phyloP scores from a whole-genome alignment of 2,329 filamentous ascomycete genomes.

The Trichoderma polysporum region DNA sequence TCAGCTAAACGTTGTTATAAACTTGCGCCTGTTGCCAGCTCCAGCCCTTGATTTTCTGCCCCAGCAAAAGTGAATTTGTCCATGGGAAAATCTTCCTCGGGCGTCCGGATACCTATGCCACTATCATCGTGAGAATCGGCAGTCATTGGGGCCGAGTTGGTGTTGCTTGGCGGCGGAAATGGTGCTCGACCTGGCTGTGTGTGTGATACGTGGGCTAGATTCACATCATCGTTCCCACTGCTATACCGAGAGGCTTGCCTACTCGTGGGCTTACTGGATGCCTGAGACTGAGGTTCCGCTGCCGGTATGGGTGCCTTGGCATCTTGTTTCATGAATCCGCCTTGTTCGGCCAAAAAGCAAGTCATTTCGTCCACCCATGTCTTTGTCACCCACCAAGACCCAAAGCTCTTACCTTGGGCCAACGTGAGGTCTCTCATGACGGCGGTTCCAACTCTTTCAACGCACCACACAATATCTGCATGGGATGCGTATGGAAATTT shows the following conservation, averaged over 20 bases:
- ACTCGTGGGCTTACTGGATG: constrained; percentile 38
- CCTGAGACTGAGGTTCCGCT: constrained; percentile 35
- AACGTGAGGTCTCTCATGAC: constrained; percentile 81
- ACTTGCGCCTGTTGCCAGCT: constrained; percentile 26
- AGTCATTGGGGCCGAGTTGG: constrained; percentile 40
- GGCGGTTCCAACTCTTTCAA: constrained; percentile 72
- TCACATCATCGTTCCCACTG: constrained; percentile 47
- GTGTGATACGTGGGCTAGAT: constrained; percentile 45
- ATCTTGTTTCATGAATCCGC: constrained; percentile 74
- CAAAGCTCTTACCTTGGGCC: constrained; percentile 74
- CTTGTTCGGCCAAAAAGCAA: constrained; percentile 82
- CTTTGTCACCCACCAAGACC: constrained; percentile 94
- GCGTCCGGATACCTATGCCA: constrained; percentile 69
- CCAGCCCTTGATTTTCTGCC: constrained; percentile 36
- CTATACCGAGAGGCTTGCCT: constrained; percentile 42
- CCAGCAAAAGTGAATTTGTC: constrained; percentile 56
- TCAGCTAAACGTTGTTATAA: constrained; percentile 2
- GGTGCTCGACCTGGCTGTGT: constrained; percentile 51
- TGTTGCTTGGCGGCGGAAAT: constrained; percentile 46
- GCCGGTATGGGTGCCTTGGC: constrained; percentile 36
- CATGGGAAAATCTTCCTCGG: constrained; percentile 63
- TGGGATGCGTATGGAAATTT: constrained; percentile 74
- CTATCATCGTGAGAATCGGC: constrained; percentile 65
- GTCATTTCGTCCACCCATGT: constrained; percentile 96
- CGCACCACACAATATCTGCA: constrained; percentile 71